These are phyloP conservation scores for Rhynchospora tenuis DNA, from an alignment of 176 grass and related monocot species.

Conservation along the genomic window DNA sequence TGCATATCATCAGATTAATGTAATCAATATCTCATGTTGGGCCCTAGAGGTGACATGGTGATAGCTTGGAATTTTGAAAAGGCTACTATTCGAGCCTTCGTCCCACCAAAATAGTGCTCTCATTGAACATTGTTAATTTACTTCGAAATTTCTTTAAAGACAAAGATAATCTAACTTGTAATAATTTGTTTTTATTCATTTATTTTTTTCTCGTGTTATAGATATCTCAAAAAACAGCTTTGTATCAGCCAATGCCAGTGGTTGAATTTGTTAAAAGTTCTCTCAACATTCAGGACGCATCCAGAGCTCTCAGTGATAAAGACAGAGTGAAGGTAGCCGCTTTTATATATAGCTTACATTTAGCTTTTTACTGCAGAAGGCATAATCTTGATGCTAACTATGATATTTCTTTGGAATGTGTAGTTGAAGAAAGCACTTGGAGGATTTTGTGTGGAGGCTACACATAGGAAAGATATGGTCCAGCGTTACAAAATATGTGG, in stretches of 20 bases:
- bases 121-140: constrained; percentile 59
- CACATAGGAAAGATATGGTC: constrained; percentile 42
- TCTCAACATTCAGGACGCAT: constrained; percentile 36
- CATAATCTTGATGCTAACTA: not conserved
- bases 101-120: constrained; percentile 78
- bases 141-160: not conserved
- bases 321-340: constrained; percentile 54
- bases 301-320: constrained; percentile 38
- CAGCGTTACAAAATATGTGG: constrained; percentile 77
- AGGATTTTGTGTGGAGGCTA: constrained; percentile 61
- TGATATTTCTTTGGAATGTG: not conserved
- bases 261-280: constrained; percentile 45
- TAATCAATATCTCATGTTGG: constrained; percentile 28
- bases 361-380: not conserved
- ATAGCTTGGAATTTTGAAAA: constrained; percentile 81
- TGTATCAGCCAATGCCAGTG: constrained; percentile 60
- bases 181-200: not conserved
- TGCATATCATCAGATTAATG: not conserved
- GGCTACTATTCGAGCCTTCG: constrained; percentile 89
- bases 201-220: constrained; percentile 28
- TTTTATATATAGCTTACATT: not conserved
- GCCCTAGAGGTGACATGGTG: constrained; percentile 42
- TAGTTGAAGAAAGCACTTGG: constrained; percentile 72
- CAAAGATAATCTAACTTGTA: not conserved
- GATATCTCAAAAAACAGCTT: constrained; percentile 80